Evolutionary conservation across 495 filamentous ascomycete genomes (phyloP), one percentile per base, ranked within the genome.

Genomic region (Neurospora sp.): DNA sequence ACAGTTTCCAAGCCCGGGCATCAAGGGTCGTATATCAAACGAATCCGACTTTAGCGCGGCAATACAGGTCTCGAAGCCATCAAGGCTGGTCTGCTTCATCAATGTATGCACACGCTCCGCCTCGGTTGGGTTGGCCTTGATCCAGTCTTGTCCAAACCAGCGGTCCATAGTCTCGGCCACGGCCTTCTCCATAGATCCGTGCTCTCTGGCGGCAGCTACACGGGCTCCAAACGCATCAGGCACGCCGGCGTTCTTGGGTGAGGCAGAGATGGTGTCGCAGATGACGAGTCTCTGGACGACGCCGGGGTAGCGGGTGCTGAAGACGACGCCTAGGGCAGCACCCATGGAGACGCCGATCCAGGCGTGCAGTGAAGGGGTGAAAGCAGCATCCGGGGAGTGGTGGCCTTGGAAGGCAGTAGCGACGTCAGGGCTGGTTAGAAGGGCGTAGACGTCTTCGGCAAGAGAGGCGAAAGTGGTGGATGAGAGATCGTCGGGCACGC

Each of bases 271-370:
- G 41, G 79, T 78, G 70, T 77, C 76, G 42, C 77, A 78, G 9
- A 77, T 46, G 16, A 81, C 73, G 1, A 83, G 74, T 31, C 72
- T 74, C 44, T 72, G 69, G 20, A 80, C 72, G 11, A 79, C 69
- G 31, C 70, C 73, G 3, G 80, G 80, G 54, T 80, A 78, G 37
- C 71, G 76, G 20, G 75, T 74, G 12, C 74, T 76, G 54, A 82
- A 82, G 39, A 76, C 73, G 27, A 80, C 73, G 44, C 76, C 79
- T 23, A 74, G 78, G 10, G 77, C 76, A n/a, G 78, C 81, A 38
- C 81, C 81, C 76, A 82, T 78, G 44, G 77, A 81, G 20, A 81
- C 77, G 20, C 80, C 80, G 4, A 82, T 75, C 81, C 81, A 83
- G 39, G 74, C 78, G 71, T 79, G 72, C n/a, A 83, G 40, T 14